Percentiles rank a stretch among this genome's conserved stretches.
These are phyloP conservation scores for Hyaloperonospora arabidopsidis DNA, from an alignment of 352 stramenopile species.

Conservation along the genomic window DNA sequence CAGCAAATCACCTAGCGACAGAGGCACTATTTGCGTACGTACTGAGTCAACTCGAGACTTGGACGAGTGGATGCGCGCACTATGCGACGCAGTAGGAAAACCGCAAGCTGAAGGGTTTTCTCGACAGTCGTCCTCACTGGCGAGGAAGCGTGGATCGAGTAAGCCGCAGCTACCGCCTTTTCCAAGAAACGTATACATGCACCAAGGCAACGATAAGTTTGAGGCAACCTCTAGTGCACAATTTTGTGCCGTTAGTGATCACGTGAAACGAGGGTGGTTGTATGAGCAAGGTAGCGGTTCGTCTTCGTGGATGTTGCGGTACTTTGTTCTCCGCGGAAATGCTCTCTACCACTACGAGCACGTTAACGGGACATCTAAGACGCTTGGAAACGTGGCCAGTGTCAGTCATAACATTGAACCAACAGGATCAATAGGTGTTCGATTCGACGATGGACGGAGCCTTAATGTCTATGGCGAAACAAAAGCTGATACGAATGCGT, in stretches of 20 bases:
- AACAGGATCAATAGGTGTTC: slow-evolving; percentile 35
- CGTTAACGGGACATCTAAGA: slow-evolving; percentile 29
- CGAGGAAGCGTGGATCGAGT: slow-evolving; percentile 6
- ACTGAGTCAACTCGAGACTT: slow-evolving; percentile 37
- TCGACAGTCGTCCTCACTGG: not conserved
- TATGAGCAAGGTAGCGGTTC: slow-evolving; percentile 40
- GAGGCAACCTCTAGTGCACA: slow-evolving; percentile 4
- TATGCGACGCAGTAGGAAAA: slow-evolving; percentile 40
- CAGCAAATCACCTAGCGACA: slow-evolving; percentile 25
- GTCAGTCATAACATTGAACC: slow-evolving; percentile 31
- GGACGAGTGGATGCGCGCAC: slow-evolving; percentile 44
- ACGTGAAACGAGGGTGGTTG: slow-evolving; percentile 52
- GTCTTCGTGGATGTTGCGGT: slow-evolving; percentile 58
- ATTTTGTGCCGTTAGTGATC: slow-evolving; percentile 1
- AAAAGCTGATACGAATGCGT: slow-evolving; percentile 38
- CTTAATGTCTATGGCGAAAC: slow-evolving; percentile 43
- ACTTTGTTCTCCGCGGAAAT: slow-evolving; percentile 51
- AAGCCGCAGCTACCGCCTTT: slow-evolving; percentile 22
- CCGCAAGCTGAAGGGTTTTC: slow-evolving; percentile 6
- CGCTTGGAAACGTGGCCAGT: slow-evolving; percentile 38
- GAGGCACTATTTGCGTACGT: slow-evolving; percentile 34
- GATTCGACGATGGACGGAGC: slow-evolving; percentile 38
- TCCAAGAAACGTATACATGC: slow-evolving; percentile 12
- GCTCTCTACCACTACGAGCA: slow-evolving; percentile 50
- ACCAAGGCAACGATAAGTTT: slow-evolving; percentile 9